These are phyloP conservation scores for Bacidia rubella DNA, from an alignment of 495 filamentous ascomycete species.

Conservation along the genomic window DNA sequence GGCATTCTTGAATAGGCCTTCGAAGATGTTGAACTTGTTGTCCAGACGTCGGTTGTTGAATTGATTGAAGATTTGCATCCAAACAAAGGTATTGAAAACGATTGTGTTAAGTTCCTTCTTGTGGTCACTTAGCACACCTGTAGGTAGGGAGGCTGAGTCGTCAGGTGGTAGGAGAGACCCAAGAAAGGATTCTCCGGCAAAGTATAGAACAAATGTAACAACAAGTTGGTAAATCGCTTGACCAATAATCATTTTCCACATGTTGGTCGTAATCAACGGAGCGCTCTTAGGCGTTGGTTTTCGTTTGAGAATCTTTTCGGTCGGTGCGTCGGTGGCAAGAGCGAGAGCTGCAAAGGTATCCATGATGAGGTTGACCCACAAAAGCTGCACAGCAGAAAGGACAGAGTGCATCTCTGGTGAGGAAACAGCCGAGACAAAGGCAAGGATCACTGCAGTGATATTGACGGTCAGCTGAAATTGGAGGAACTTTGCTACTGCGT, in stretches of 20 bases:
- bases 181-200: slow-evolving; percentile 42
- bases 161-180: slow-evolving; percentile 23
- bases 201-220: slow-evolving; percentile 69
- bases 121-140: slow-evolving; percentile 14
- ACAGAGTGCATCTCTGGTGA: slow-evolving; percentile 53
- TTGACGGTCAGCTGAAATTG: slow-evolving; percentile 92
- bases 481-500: slow-evolving; percentile 79
- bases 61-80: slow-evolving; percentile 96
- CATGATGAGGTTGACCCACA: slow-evolving; percentile 94
- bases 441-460: slow-evolving; percentile 70
- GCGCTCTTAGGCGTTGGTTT: slow-evolving; percentile 72
- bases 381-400: slow-evolving; percentile 70
- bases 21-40: slow-evolving; percentile 82
- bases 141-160: slow-evolving; percentile 22
- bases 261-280: slow-evolving; percentile 64
- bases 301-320: slow-evolving; percentile 62
- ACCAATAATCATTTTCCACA: slow-evolving; percentile 95
- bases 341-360: slow-evolving; percentile 81
- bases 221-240: slow-evolving; percentile 72
- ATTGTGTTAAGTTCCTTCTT: slow-evolving; percentile 49
- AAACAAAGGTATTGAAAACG: slow-evolving; percentile 89
- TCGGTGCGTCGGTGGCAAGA: slow-evolving; percentile 73
- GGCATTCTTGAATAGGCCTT: slow-evolving; percentile 61
- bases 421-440: slow-evolving; percentile 72
- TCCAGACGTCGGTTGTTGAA: slow-evolving; percentile 87